Conservation (phyloP, 306 rosid species). For the Dalbergia cultrata region DNA sequence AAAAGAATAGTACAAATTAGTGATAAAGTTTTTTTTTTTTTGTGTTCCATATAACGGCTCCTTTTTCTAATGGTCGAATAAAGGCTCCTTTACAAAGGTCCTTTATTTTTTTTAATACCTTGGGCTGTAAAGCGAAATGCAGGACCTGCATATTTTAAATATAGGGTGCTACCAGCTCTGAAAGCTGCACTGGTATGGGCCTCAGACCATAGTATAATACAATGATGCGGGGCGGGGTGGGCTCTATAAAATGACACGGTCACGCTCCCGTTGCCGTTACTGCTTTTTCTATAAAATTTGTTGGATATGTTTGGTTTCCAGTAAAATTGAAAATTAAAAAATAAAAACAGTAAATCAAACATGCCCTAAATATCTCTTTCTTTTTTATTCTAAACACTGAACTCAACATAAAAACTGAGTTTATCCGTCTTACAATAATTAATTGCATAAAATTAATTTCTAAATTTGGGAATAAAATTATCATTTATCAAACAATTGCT, state of each 20-base stretch:
- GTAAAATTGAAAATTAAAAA: too few species aligned
- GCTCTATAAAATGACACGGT: background rate
- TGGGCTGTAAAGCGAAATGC: background rate
- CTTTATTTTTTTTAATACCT: background rate
- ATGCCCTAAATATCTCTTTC: too few species aligned
- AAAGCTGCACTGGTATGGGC: background rate
- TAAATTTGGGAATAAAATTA: too few species aligned
- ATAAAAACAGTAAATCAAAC: too few species aligned
- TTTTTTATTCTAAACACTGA: too few species aligned
- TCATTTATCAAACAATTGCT: background rate
- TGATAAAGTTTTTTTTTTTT: too few species aligned
- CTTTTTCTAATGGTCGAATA: too few species aligned
- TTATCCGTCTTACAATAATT: background rate
- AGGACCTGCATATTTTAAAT: background rate
- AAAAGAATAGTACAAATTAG: too few species aligned
- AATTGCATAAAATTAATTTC: too few species aligned
- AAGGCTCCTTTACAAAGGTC: background rate
- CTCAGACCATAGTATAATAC: background rate
- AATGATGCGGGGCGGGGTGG: background rate
- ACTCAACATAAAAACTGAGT: background rate
- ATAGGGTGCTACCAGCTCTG: background rate
- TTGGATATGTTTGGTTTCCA: too few species aligned
- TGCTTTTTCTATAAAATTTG: background rate
- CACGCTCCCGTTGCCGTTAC: constrained; percentile 1
- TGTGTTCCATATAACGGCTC: too few species aligned